Conservation (phyloP, 441 rosid species). For the Geranium incanum region DNA sequence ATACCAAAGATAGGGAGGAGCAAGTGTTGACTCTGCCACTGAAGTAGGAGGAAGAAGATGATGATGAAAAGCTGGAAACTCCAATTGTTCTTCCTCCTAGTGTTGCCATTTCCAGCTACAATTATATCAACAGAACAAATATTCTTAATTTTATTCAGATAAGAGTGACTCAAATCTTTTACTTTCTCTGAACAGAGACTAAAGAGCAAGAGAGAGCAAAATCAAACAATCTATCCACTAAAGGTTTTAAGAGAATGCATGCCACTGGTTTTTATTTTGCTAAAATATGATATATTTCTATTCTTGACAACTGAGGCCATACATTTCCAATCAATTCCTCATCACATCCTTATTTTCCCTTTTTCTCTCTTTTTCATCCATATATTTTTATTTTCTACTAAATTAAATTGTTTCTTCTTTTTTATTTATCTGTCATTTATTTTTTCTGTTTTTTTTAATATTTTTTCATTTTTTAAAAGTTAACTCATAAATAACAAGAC, state of each 20-base stretch:
- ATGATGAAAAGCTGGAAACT: slow-evolving; percentile 45
- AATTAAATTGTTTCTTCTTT: too few species aligned
- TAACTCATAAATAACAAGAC: too few species aligned
- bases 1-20: slow-evolving; percentile 39
- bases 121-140: neutral
- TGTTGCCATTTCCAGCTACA: slow-evolving; percentile 39
- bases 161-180: slow-evolving; percentile 2
- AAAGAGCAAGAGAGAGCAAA: slow-evolving; percentile 7
- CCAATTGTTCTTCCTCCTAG: slow-evolving; percentile 49
- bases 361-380: too few species aligned
- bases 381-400: neutral
- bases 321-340: neutral
- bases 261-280: slow-evolving; percentile 36
- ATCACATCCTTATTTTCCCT: neutral
- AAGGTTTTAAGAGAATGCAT: slow-evolving; percentile 23
- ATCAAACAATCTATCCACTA: slow-evolving; percentile 35
- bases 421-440: too few species aligned
- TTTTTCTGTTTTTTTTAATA: too few species aligned
- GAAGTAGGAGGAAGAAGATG: slow-evolving; percentile 32
- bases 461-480: too few species aligned
- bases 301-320: neutral
- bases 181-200: too few species aligned
- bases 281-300: neutral
- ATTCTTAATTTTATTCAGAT: neutral
- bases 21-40: slow-evolving; percentile 27